Evolutionary conservation across 2,329 filamentous ascomycete species (phyloP).

Genomic region (Cercospora sp.): DNA sequence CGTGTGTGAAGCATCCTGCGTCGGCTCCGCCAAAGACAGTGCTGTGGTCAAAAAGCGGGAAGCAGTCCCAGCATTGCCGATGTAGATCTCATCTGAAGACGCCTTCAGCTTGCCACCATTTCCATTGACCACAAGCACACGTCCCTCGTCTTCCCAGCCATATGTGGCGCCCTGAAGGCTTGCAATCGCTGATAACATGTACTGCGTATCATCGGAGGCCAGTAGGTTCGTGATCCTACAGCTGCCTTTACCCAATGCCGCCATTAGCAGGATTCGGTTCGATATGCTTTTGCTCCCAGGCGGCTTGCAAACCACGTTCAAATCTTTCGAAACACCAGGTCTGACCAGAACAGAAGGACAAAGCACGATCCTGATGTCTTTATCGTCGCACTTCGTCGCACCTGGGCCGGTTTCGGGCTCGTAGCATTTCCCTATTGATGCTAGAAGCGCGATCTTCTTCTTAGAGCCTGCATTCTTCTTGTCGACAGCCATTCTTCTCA

Average conservation of each 20-base stretch:
- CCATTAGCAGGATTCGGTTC: constrained; percentile 90
- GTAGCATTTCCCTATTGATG: constrained; percentile 82
- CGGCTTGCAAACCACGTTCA: constrained; percentile 75
- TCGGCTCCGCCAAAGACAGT: constrained; percentile 74
- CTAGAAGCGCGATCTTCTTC: constrained; percentile 93
- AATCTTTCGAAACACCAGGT: constrained; percentile 66
- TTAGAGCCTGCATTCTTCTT: constrained; percentile 96
- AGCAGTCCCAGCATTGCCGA: constrained; percentile 94
- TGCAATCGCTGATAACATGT: constrained; percentile 90
- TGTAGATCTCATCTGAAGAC: constrained; percentile 74
- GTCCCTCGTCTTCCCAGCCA: constrained; percentile 92
- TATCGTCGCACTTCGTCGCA: constrained; percentile 85
- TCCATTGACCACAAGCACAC: constrained; percentile 82
- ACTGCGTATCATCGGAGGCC: constrained; percentile 95
- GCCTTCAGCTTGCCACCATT: constrained; percentile 84
- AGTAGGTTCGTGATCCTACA: constrained; percentile 90
- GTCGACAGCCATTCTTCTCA: constrained; percentile 94
- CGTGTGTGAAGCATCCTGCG: constrained; percentile 62
- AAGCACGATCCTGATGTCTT: constrained; percentile 77
- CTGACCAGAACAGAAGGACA: constrained; percentile 74
- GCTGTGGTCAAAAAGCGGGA: constrained; percentile 94
- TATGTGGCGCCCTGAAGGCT: constrained; percentile 84
- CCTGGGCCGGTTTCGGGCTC: constrained; percentile 61
- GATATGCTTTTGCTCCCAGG: constrained; percentile 98
- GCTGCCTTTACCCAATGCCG: constrained; percentile 80